phyloP scores from a whole-genome alignment of 1,284 basidiomycete species.

The Cutaneotrichosporon daszewskae region DNA sequence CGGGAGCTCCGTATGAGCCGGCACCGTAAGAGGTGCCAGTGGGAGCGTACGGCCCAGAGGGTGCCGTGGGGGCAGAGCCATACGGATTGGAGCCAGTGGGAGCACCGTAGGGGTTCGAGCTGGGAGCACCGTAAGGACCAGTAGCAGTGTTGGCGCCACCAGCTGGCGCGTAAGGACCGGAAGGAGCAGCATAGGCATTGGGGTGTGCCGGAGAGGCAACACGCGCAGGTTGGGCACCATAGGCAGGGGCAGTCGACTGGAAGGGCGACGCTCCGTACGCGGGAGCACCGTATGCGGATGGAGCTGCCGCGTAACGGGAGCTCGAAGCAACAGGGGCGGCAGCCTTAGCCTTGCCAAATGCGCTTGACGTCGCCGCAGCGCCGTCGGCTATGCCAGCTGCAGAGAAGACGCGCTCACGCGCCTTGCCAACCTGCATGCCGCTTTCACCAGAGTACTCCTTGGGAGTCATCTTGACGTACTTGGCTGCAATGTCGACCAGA shows the following conservation, averaged over 20 bases:
- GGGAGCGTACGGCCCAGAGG: slow-evolving; percentile 2
- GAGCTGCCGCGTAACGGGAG: slow-evolving; percentile 10
- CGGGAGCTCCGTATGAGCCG: slow-evolving; percentile 11
- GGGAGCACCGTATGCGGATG: slow-evolving; percentile 5
- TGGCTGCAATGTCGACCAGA: slow-evolving; percentile 72
- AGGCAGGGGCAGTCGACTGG: not conserved
- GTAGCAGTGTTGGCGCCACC: slow-evolving; percentile 18
- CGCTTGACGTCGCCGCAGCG: slow-evolving; percentile 9
- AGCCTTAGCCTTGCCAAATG: slow-evolving; percentile 17
- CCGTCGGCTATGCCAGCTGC: slow-evolving; percentile 26
- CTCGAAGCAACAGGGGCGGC: slow-evolving; percentile 11
- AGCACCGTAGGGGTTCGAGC: slow-evolving; percentile 11
- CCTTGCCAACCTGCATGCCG: slow-evolving; percentile 54
- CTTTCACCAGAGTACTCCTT: slow-evolving; percentile 64
- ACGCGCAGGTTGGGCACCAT: slow-evolving; percentile 2
- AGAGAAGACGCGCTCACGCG: slow-evolving; percentile 51
- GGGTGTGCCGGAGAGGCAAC: slow-evolving; percentile 8
- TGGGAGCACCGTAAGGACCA: slow-evolving; percentile 16
- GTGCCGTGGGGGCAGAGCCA: not conserved
- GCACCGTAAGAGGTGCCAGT: not conserved
- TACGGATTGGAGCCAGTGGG: not conserved
- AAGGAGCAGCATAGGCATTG: slow-evolving; percentile 12
- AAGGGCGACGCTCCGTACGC: not conserved
- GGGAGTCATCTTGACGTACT: slow-evolving; percentile 76
- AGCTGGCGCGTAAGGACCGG: slow-evolving; percentile 25